phyloP scores from a whole-genome alignment of 2,329 filamentous ascomycete species.

The Fusarium udum region DNA sequence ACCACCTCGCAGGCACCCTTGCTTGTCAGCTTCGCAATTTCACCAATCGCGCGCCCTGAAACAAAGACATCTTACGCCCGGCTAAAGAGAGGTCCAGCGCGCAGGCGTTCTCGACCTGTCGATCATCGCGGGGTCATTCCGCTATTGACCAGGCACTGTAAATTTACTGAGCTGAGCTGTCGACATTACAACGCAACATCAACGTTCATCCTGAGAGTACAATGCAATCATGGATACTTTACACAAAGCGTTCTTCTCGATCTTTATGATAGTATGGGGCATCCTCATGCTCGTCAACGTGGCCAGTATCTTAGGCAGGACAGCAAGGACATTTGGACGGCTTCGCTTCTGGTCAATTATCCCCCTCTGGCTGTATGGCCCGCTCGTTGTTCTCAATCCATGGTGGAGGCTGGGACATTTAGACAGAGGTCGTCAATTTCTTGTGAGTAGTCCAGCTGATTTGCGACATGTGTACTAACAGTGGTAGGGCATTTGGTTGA shows the following conservation, averaged over 20 bases:
- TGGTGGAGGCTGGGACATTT: conserved; percentile 1
- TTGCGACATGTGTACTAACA: neutral
- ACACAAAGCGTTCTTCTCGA: conserved; percentile 15
- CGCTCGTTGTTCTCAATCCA: neutral
- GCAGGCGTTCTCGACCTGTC: conserved; percentile 4
- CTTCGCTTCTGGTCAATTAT: conserved; percentile 16
- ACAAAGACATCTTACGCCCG: conserved; percentile 12
- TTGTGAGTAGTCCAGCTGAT: neutral
- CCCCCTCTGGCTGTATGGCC: neutral
- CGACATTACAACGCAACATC: neutral
- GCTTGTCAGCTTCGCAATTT: neutral
- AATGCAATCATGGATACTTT: conserved; percentile 1
- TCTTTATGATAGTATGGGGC: conserved; percentile 8
- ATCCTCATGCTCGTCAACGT: neutral
- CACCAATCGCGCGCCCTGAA: conserved; percentile 1
- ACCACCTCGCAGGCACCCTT: neutral
- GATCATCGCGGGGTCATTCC: conserved; percentile 12
- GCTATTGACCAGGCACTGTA: neutral
- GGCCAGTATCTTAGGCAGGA: neutral
- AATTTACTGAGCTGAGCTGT: neutral
- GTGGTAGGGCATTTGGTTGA: conserved; percentile 1
- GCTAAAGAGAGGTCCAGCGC: neutral
- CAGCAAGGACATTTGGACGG: neutral
- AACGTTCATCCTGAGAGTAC: accelerated
- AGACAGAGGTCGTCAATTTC: conserved; percentile 3